Evolutionary conservation across 352 stramenopile genomes (phyloP), one percentile per base, ranked within the genome.

Genomic region (Phytopythium chamaehyphon): DNA sequence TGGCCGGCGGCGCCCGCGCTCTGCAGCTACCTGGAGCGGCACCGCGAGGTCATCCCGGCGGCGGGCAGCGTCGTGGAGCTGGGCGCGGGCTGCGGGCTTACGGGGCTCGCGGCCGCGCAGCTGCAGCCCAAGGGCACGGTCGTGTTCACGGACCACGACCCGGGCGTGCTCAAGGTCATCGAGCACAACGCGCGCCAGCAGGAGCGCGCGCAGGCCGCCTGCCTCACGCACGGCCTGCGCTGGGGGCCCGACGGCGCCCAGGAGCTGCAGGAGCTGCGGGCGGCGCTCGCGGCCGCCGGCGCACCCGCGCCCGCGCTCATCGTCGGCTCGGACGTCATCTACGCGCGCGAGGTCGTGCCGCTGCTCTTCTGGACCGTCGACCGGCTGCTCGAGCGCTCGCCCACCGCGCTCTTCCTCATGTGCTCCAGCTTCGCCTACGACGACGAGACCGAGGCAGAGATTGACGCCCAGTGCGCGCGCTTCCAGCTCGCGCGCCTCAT

Each of bases 121-220:
- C 56, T 90, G 16, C 61, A 67, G 46, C 69, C 80, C 0, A 60
- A 75, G 9, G 76, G 75, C 23, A 79, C 63, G 6, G 73, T 91
- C 46, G 79, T 89, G 47, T 89, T 91, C 54, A 91, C 80, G 15
- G 80, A 91, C 63, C 80, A 91, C 47, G 77, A 91, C 51, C 80
- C 80, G 1, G 80, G 80, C n/a, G 80, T 91, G 26, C 73, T 91
- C 47, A 88, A 88, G 65, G 83, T 80, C 38, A 86, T 91, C 37
- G 73, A 86, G 50, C 71, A 89, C 68, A 91, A 91, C 47, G 68
- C 64, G 21, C 66, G 62, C 14, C 71, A 86, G 55, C 80, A 85
- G 47, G 66, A 82, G 43, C 64, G 69, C 14, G n/a, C 40, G 33
- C 73, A 86, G 39, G 80, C 76, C 33, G 66, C 46, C 39, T 88